Evolutionary conservation across 1,139 yeast genomes (phyloP).

Genomic region (Debaryomyces singareniensis): DNA sequence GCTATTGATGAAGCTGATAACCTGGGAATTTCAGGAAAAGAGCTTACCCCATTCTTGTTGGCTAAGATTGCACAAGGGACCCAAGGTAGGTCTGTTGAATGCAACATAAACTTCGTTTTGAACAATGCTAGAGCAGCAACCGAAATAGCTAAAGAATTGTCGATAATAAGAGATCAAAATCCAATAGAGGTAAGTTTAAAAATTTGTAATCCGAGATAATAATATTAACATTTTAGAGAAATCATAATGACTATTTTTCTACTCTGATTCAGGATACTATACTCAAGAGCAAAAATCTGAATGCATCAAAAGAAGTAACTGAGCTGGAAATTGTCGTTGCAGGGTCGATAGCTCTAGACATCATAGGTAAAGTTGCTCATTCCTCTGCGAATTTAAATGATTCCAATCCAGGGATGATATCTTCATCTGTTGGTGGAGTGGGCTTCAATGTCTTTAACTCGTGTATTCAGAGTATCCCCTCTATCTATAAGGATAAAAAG

Average conservation of each 20-base stretch:
- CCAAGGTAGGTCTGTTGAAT: constrained; percentile 60
- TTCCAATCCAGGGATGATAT: constrained; percentile 65
- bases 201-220: background rate
- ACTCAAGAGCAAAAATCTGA: background rate
- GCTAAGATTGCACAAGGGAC: constrained; percentile 60
- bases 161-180: constrained; percentile 23
- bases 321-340: constrained; percentile 43
- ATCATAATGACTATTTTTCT: too few species aligned
- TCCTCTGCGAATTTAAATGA: constrained; percentile 38
- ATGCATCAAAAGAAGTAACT: background rate
- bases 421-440: constrained; percentile 72
- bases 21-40: constrained; percentile 59
- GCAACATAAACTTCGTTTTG: constrained; percentile 70
- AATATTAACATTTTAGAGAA: background rate
- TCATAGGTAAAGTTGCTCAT: constrained; percentile 41
- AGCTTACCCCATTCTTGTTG: constrained; percentile 72
- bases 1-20: constrained; percentile 56
- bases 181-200: constrained; percentile 10
- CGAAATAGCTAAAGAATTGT: constrained; percentile 53
- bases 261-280: background rate
- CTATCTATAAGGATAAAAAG: background rate
- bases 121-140: constrained; percentile 72
- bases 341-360: constrained; percentile 76
- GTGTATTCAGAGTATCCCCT: too few species aligned
- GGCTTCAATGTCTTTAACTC: constrained; percentile 60